A percentile compares a stretch with the other conserved stretches of the same genome.
These are phyloP conservation scores for Perkinsus marinus DNA, from an alignment of 169 alveolate species.

Conservation along the genomic window DNA sequence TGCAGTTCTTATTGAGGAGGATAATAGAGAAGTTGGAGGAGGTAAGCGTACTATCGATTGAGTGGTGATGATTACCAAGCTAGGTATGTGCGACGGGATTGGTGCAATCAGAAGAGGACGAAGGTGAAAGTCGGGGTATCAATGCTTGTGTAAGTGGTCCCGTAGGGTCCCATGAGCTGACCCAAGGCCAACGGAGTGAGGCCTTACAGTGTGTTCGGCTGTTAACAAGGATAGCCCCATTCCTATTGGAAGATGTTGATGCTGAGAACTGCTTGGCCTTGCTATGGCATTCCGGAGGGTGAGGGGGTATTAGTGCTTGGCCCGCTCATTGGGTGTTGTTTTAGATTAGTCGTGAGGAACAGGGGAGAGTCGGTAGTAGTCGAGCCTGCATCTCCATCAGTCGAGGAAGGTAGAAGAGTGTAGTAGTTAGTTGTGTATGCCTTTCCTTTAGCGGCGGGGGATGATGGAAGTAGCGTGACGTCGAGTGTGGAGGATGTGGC, in stretches of 20 bases:
- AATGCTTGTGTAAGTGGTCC: no score
- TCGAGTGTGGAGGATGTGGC: not conserved
- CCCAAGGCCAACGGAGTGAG: not conserved
- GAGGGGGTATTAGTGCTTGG: not conserved
- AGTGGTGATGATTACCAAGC: not conserved
- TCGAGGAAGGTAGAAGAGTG: not conserved
- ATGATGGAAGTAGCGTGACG: not conserved
- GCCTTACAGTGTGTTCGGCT: not conserved
- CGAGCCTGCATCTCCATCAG: not conserved
- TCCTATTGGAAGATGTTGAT: not conserved
- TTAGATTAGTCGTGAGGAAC: not conserved
- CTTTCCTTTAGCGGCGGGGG: no score
- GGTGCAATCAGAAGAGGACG: not conserved
- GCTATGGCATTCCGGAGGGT: not conserved
- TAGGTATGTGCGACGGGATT: not conserved
- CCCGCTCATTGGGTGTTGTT: not conserved
- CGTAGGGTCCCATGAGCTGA: not conserved
- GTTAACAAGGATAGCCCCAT: not conserved
- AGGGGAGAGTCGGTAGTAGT: not conserved
- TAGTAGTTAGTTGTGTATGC: no score
- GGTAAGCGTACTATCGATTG: not conserved
- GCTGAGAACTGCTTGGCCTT: not conserved
- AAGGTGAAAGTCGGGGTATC: no score
- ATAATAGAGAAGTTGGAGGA: not conserved
- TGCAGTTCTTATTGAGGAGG: not conserved